These are phyloP conservation scores for Jasminum sambac DNA, from an alignment of 257 asterid genomes.

Conservation along the genomic window DNA sequence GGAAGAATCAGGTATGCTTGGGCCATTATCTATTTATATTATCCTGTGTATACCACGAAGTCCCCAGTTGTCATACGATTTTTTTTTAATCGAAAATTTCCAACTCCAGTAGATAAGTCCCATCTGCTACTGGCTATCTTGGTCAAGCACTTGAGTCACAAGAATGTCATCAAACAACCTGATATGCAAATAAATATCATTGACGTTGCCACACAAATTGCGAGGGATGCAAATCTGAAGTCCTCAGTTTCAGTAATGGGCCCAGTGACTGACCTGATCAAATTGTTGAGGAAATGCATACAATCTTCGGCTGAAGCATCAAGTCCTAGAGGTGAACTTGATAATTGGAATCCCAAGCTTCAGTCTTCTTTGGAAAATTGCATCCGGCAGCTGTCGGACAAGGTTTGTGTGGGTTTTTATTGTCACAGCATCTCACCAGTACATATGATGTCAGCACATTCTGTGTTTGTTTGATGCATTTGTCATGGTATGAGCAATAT, in stretches of 20 bases:
- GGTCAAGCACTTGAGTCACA: slow-evolving; percentile 55
- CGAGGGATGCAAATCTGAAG: slow-evolving; percentile 36
- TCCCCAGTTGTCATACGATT: background rate
- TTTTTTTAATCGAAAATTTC: slow-evolving; percentile 5
- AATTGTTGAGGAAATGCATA: slow-evolving; percentile 39
- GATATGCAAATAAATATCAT: slow-evolving; percentile 39
- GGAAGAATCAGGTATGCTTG: slow-evolving; percentile 47
- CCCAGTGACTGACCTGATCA: slow-evolving; percentile 45
- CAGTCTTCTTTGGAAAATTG: slow-evolving; percentile 47
- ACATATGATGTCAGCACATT: background rate
- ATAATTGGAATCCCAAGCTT: slow-evolving; percentile 31
- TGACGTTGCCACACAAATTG: slow-evolving; percentile 35
- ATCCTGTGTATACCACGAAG: background rate
- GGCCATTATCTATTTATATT: slow-evolving; percentile 10
- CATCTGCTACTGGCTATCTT: slow-evolving; percentile 42
- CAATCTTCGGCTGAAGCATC: slow-evolving; percentile 36
- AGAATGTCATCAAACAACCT: slow-evolving; percentile 38
- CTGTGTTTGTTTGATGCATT: background rate
- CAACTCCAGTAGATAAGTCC: slow-evolving; percentile 42
- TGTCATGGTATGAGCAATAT: background rate
- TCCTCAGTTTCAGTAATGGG: slow-evolving; percentile 39
- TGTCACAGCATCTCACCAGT: background rate
- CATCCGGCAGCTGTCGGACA: slow-evolving; percentile 39
- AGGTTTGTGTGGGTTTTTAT: slow-evolving; percentile 33
- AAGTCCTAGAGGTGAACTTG: slow-evolving; percentile 26